These are phyloP conservation scores for Glebionis coronaria DNA, from an alignment of 129 eudicot species.

Conservation along the genomic window DNA sequence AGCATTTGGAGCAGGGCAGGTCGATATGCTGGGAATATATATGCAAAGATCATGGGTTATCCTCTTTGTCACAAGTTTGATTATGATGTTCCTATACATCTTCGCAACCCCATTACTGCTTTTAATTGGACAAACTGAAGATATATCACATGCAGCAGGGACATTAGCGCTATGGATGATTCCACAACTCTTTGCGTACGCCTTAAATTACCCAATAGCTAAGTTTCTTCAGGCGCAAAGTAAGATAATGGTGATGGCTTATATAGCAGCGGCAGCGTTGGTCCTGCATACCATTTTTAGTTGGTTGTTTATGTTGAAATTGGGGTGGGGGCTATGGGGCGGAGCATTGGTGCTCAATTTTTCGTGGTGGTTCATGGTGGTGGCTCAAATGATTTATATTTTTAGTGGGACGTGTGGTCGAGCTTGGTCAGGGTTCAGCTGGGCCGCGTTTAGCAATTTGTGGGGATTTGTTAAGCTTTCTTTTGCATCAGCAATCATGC, in stretches of 20 bases:
- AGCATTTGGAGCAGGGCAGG: conserved; percentile 60
- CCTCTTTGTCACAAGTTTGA: conserved; percentile 25
- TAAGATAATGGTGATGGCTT: conserved; percentile 41
- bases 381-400: conserved; percentile 35
- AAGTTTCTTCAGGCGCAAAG: conserved; percentile 53
- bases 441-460: conserved; percentile 34
- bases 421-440: conserved; percentile 46
- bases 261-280: conserved; percentile 22
- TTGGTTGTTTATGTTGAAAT: conserved; percentile 37
- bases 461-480: conserved; percentile 50
- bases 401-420: conserved; percentile 38
- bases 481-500: conserved; percentile 50
- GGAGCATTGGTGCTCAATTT: conserved; percentile 31
- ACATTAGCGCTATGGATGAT: conserved; percentile 43
- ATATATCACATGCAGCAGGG: conserved; percentile 37
- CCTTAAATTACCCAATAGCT: conserved; percentile 38
- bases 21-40: conserved; percentile 53
- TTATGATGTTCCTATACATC: conserved; percentile 30
- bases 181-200: conserved; percentile 43
- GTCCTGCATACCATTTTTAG: conserved; percentile 28
- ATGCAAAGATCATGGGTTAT: conserved; percentile 63
- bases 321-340: conserved; percentile 38
- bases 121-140: conserved; percentile 43
- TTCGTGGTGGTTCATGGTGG: conserved; percentile 51
- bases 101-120: conserved; percentile 47